Evolutionary conservation across 306 rosid genomes (phyloP).

Genomic region (Sechiopsis laciniata): DNA sequence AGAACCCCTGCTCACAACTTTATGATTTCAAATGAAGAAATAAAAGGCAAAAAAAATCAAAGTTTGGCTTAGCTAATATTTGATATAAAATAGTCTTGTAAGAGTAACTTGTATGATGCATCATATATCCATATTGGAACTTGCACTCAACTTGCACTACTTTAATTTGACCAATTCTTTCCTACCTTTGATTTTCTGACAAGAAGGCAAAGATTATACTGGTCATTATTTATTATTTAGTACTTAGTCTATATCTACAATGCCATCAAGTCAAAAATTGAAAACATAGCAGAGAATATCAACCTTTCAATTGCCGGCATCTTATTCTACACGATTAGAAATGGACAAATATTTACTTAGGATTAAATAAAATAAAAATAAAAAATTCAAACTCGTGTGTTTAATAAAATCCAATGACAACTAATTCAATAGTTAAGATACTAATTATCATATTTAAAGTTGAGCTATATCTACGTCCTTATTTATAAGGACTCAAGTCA

Average conservation of each 20-base stretch:
- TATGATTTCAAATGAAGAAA: not conserved
- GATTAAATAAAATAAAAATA: no score
- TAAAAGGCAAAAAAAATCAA: not conserved
- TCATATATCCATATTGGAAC: not conserved
- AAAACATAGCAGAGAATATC: not conserved
- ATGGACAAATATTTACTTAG: no score
- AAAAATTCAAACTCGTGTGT: not conserved
- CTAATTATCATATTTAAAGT: no score
- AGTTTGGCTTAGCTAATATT: not conserved
- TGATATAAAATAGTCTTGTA: not conserved
- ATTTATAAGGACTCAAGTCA: no score
- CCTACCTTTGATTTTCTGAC: not conserved
- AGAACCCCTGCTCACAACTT: constrained; percentile 16
- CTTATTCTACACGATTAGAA: not conserved
- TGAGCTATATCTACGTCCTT: no score
- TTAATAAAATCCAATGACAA: no score
- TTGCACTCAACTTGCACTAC: constrained; percentile 5
- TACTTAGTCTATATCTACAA: not conserved
- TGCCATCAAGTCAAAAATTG: constrained; percentile 5
- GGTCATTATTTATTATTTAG: not conserved
- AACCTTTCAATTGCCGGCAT: not conserved
- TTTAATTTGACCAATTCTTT: not conserved
- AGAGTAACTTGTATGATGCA: no score
- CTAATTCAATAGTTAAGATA: no score
- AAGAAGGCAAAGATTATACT: not conserved